Percentiles rank a stretch among this genome's conserved stretches.
These are phyloP conservation scores for Tricholoma furcatifolium DNA, from an alignment of 768 basidiomycete species.

Conservation along the genomic window DNA sequence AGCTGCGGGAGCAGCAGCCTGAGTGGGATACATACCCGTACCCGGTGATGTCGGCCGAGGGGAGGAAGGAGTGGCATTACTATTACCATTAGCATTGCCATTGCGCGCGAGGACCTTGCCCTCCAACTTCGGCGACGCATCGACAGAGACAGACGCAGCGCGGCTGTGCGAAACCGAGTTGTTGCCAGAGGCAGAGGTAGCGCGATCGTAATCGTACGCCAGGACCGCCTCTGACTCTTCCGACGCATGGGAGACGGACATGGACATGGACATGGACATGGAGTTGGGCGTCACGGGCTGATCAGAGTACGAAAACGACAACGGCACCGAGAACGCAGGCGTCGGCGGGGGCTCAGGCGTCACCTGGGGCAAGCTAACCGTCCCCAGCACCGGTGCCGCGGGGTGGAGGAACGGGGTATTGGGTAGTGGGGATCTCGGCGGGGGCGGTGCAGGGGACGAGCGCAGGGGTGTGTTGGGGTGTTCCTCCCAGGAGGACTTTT, in stretches of 20 bases:
- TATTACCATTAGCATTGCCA: too few relatives aligned
- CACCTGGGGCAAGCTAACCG: background rate
- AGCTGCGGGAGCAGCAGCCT: background rate
- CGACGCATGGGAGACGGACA: too few relatives aligned
- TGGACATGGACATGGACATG: background rate
- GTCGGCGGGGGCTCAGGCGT: background rate
- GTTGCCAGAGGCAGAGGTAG: background rate
- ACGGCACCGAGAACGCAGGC: background rate
- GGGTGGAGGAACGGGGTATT: background rate
- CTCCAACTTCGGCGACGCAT: too few relatives aligned
- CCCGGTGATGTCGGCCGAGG: background rate
- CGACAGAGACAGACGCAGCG: too few relatives aligned
- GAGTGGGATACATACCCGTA: background rate
- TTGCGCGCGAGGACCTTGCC: too few relatives aligned
- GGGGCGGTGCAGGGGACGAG: background rate
- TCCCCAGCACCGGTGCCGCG: conserved; percentile 1
- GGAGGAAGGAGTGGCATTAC: too few relatives aligned
- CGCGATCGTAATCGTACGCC: too few relatives aligned
- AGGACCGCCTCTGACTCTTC: too few relatives aligned
- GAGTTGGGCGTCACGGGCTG: background rate
- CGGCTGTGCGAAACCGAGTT: background rate
- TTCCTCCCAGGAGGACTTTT: too few relatives aligned
- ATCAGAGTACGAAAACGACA: too few relatives aligned
- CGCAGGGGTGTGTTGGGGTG: background rate
- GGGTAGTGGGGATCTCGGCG: background rate